A percentile compares a stretch with the other conserved stretches of the same genome.
Evolutionary conservation across 768 basidiomycete genomes (phyloP).

Genomic region (Auriscalpium orientale): DNA sequence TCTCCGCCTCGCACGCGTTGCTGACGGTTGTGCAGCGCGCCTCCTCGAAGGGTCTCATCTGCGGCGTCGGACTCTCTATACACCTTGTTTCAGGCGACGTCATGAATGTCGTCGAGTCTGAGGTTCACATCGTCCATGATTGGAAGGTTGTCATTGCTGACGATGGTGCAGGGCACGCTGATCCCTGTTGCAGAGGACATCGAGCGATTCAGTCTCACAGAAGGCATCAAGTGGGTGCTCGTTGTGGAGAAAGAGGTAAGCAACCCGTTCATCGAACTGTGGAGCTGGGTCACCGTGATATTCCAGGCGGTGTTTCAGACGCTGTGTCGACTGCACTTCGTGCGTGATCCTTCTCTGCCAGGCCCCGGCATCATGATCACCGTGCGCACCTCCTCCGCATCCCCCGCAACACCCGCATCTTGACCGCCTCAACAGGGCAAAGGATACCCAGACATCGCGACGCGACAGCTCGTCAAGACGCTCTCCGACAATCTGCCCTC

Average conservation of each 20-base stretch:
- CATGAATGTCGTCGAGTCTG: slow-evolving; percentile 45
- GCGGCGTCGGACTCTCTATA: slow-evolving; percentile 56
- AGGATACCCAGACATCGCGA: slow-evolving; percentile 93
- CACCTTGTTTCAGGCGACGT: slow-evolving; percentile 47
- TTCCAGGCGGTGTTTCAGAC: slow-evolving; percentile 90
- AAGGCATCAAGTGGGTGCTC: slow-evolving; percentile 65
- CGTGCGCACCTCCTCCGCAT: slow-evolving; percentile 27
- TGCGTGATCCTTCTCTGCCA: slow-evolving; percentile 39
- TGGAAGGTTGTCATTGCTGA: background rate
- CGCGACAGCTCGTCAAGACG: slow-evolving; percentile 72
- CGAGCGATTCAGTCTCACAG: slow-evolving; percentile 45
- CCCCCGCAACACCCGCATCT: background rate
- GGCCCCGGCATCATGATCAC: slow-evolving; percentile 75
- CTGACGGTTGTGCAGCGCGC: slow-evolving; percentile 51
- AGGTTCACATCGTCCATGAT: slow-evolving; percentile 32
- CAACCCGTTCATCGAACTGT: background rate
- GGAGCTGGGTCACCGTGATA: background rate
- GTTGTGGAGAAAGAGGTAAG: slow-evolving; percentile 90
- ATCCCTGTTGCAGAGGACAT: slow-evolving; percentile 78
- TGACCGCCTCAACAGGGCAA: slow-evolving; percentile 58
- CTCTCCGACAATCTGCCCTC: slow-evolving; percentile 59
- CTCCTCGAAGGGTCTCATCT: slow-evolving; percentile 81
- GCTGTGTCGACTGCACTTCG: slow-evolving; percentile 52
- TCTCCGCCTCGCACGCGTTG: slow-evolving; percentile 1
- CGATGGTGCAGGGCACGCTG: slow-evolving; percentile 48